These are phyloP conservation scores for Umbelopsis ramanniana DNA, from an alignment of 192 early-diverging fungal species.

Conservation along the genomic window DNA sequence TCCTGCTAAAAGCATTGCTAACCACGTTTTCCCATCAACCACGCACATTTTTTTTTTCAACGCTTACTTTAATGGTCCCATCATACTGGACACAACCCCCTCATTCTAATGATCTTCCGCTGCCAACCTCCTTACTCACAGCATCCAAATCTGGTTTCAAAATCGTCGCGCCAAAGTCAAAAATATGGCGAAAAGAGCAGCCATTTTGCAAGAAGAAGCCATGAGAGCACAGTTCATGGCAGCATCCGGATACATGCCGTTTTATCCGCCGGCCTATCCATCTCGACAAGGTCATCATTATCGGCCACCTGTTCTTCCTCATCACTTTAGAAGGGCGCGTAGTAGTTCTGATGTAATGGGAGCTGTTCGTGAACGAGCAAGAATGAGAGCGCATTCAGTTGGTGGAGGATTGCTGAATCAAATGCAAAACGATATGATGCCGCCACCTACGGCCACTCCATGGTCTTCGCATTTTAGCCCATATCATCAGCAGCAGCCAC, in stretches of 20 bases:
- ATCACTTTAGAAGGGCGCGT: slow-evolving; percentile 29
- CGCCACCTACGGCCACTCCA: slow-evolving; percentile 11
- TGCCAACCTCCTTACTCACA: slow-evolving; percentile 7
- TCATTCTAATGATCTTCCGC: too few species aligned
- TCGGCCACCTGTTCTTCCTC: slow-evolving; percentile 11
- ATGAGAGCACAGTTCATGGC: slow-evolving; percentile 32
- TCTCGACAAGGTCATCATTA: background rate
- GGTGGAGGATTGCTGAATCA: slow-evolving; percentile 9
- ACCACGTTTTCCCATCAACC: slow-evolving; percentile 10
- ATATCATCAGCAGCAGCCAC: slow-evolving; percentile 21
- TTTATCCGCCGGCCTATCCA: slow-evolving; percentile 15
- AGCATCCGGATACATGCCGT: slow-evolving; percentile 21
- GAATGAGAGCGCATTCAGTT: slow-evolving; percentile 12
- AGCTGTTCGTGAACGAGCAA: slow-evolving; percentile 8
- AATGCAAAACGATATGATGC: slow-evolving; percentile 15
- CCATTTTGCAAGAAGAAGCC: slow-evolving; percentile 21
- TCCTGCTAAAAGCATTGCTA: slow-evolving; percentile 4
- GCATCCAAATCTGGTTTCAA: slow-evolving; percentile 87
- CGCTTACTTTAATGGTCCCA: background rate
- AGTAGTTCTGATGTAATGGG: slow-evolving; percentile 34
- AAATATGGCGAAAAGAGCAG: slow-evolving; percentile 43
- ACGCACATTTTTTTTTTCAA: background rate
- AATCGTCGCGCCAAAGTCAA: slow-evolving; percentile 82
- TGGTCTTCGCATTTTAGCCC: slow-evolving; percentile 15
- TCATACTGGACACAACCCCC: background rate